Evolutionary conservation across 1,139 yeast genomes (phyloP), one percentile per base, ranked within the genome.

Genomic region (Candida sanyaensis): DNA sequence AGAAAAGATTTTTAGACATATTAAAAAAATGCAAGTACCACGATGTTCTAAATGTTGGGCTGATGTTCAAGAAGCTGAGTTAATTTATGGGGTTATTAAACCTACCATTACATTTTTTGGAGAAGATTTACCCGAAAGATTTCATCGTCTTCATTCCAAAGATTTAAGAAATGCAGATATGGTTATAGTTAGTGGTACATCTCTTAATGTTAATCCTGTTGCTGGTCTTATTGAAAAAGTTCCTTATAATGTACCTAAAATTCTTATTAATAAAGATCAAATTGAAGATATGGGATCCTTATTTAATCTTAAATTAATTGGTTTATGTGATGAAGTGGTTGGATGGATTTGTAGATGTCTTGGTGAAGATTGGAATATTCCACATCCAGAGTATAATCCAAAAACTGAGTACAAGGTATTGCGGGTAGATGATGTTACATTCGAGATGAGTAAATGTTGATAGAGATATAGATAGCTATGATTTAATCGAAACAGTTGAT

Each of bases 91-190:
- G n/a, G 93, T 90, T 6, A 77, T 89, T 78, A 91, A 92, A 62
- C 97, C 97, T 0, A 96, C 91, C 62, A 91, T 92, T 50, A 90
- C 96, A 0, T 92, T 91, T 61, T 92, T 92, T 58, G 96, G 97
- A 6, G 97, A 92, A 62, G 83, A 86, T n/a, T 73, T 92, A 46
- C 96, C 97, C 0, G 71, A 76, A 12, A 66, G 75, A 46, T 90
- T 86, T 59, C 91, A 88, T 54, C 77, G 78, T 41, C 70, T 78
- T 34, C 75, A 87, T 30, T 72, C 77, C 37, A 68, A 72, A 42
- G 91, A 86, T 58, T 71, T 83, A 6, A 61, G 71, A 21, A 73
- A 79, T 36, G 88, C 96, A 65, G 97, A 92, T 65, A 71, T 92
- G 47, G 68, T 91, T 41, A 76, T 92, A 6, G 87, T 96, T 63